Evolutionary conservation across 331 rosid species (phyloP).

Genomic region (Telfairia occidentalis): DNA sequence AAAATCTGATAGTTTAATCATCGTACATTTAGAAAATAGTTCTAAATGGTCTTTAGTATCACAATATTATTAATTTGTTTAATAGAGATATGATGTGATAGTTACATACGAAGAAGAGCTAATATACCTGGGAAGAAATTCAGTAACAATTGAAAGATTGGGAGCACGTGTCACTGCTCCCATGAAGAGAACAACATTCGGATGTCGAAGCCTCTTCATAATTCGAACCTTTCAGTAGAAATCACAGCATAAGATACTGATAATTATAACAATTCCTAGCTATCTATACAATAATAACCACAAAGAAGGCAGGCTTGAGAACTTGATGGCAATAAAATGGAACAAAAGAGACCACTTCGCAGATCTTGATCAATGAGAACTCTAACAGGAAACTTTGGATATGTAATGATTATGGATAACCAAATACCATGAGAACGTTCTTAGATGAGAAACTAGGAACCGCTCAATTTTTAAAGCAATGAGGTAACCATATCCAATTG

Average conservation of each 20-base stretch:
- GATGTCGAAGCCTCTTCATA: constrained; percentile 92
- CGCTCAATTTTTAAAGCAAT: not conserved
- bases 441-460: not conserved
- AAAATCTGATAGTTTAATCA: not conserved
- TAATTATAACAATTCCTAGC: constrained; percentile 9
- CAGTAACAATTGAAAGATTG: constrained; percentile 82
- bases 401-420: not conserved
- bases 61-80: not conserved
- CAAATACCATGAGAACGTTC: not conserved
- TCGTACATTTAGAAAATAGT: not conserved
- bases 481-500: not conserved
- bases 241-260: constrained; percentile 20
- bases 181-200: constrained; percentile 96
- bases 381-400: not conserved
- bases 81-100: not conserved
- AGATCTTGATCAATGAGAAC: not conserved
- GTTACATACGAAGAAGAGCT: not conserved
- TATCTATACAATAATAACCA: not conserved
- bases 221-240: constrained; percentile 54
- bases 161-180: constrained; percentile 87
- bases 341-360: not conserved
- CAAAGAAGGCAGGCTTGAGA: not conserved
- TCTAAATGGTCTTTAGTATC: not conserved
- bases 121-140: constrained; percentile 87
- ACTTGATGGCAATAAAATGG: not conserved